Base-by-base conservation (phyloP, 2,329 filamentous ascomycete species). In the Fusarium irregulare region DNA sequence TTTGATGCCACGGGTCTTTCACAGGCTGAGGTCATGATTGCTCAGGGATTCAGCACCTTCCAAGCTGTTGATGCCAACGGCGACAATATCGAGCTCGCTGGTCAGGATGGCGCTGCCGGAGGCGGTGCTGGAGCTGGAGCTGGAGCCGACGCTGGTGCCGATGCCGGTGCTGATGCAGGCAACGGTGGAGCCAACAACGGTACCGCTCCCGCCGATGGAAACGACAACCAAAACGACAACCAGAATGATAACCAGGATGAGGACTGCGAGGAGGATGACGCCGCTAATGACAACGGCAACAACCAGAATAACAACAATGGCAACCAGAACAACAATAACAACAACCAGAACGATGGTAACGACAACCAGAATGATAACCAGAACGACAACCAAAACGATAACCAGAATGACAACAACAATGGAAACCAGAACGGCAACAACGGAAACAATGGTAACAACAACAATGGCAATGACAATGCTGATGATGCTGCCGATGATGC, bases 31-130 rank as follows among this genome's bases (percentile, higher is more conserved):
- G 80, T 92, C 62, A 84, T 91, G 79, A 80, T 79, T 50, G 86
- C 86, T 23, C 84, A 89, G 60, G 90, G 90, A 14, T 90, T 92
- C 75, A 82, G 83, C 68, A 88, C 89, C 78, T 89, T 92, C 71
- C 87, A 86, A 41, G 75, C 78, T 16, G 66, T 76, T 30, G 76
- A 76, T 53, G 73, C 70, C 48, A 76, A 78, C 61, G 79, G 80
- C 18, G 71, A 72, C 44, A 67, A 76, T 34, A 66, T 74, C 37
- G 74, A 68, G 16, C 76, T 80, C 21, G 78, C 81, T 56, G 81
- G 78, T 12, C 79, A 77, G 59, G 78, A 78, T 23, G 80, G 76
- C 28, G 76, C 72, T 37, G 76, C 71, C 20, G 76, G 72, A 40
- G 77, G 69, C 40, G 62, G 57, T 4, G 61, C 56, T 2, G 66